A percentile compares a stretch with the other conserved stretches of the same genome.
Evolutionary conservation across 345 rosid genomes (phyloP).

Genomic region (Triadica sebifera): DNA sequence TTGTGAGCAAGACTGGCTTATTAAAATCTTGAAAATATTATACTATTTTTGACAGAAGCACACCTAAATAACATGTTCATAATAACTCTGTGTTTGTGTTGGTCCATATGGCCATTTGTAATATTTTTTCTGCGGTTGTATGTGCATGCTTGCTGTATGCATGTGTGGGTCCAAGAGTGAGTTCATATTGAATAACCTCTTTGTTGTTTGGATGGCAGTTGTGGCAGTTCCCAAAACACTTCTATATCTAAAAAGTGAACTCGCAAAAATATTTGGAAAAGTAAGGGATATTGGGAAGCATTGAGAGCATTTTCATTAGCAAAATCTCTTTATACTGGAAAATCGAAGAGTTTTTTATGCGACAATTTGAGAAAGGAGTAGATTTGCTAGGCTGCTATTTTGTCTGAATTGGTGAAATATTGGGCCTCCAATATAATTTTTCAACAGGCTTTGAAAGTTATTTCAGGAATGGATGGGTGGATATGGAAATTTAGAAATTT

Average conservation of each 20-base stretch:
- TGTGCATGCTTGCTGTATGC: background rate
- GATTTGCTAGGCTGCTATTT: background rate
- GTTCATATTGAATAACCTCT: background rate
- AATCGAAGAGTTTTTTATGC: conserved; percentile 13
- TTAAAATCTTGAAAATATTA: background rate
- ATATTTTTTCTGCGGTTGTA: background rate
- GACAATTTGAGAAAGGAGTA: conserved; percentile 10
- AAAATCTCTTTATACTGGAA: conserved; percentile 20
- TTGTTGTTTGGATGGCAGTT: conserved; percentile 17
- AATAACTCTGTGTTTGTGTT: background rate
- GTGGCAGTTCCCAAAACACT: conserved; percentile 20
- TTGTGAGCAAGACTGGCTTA: background rate
- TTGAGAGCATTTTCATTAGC: conserved; percentile 16
- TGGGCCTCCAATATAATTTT: background rate
- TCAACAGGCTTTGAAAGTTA: background rate
- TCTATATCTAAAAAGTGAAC: conserved; percentile 17
- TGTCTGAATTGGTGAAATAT: background rate
- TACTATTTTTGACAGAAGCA: background rate
- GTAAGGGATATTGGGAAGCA: conserved; percentile 18
- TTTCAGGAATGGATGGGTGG: background rate
- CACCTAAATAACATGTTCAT: background rate
- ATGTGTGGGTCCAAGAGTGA: too few species aligned
- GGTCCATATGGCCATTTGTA: background rate
- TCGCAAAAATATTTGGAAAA: conserved; percentile 22
- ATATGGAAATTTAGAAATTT: background rate